Evolutionary conservation across 164 flowering plant genomes (phyloP).

Genomic region (Paratinospora sagittata): DNA sequence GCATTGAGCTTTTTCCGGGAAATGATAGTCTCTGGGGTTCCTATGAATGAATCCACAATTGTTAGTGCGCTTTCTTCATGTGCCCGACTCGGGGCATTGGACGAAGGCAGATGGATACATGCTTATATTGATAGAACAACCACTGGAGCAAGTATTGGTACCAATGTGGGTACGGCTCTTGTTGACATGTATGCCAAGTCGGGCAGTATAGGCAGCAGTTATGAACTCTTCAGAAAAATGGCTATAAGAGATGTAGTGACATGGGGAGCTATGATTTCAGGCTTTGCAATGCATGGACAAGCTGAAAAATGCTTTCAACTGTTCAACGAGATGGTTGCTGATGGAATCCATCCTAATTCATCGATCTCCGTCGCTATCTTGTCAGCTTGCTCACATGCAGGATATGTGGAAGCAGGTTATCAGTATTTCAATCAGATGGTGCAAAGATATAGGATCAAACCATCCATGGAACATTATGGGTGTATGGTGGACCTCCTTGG

Average conservation of each 20-base stretch:
- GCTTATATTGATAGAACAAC: conserved; percentile 15
- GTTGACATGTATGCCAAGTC: conserved; percentile 71
- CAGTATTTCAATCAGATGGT: conserved; percentile 30
- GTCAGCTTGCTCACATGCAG: conserved; percentile 38
- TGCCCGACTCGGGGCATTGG: conserved; percentile 29
- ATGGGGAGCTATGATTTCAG: conserved; percentile 39
- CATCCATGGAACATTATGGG: conserved; percentile 36
- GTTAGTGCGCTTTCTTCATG: conserved; percentile 38
- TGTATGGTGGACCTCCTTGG: conserved; percentile 47
- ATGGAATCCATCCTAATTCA: conserved; percentile 28
- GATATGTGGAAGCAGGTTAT: conserved; percentile 29
- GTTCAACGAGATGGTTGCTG: conserved; percentile 27
- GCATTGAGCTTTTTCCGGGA: conserved; percentile 29
- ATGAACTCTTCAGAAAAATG: conserved; percentile 22
- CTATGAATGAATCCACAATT: conserved; percentile 27
- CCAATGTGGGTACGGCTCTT: conserved; percentile 47
- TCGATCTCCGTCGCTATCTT: conserved; percentile 33
- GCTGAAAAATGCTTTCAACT: conserved; percentile 24
- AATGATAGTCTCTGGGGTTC: conserved; percentile 22
- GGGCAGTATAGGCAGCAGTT: conserved; percentile 32
- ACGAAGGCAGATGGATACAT: conserved; percentile 35
- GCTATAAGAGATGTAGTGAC: conserved; percentile 29
- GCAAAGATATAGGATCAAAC: conserved; percentile 19
- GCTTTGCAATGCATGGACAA: conserved; percentile 36
- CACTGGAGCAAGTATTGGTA: conserved; percentile 8